Percentiles rank a stretch among this genome's conserved stretches.
Evolutionary conservation across 2,329 filamentous ascomycete genomes (phyloP).

Genomic region (Stagonosporopsis tanaceti): DNA sequence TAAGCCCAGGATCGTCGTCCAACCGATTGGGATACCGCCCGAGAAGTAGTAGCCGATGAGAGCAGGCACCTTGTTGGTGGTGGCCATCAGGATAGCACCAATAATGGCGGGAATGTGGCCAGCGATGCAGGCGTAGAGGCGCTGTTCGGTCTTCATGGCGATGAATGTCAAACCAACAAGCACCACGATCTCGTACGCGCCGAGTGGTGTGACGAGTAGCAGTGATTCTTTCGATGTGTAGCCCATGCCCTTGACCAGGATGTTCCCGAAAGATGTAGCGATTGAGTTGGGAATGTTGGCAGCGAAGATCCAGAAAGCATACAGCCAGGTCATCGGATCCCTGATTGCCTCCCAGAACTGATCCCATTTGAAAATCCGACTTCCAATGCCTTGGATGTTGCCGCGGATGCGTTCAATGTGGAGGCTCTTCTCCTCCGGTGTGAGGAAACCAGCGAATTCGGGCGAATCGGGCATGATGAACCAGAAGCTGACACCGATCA

Average conservation of each 20-base stretch:
- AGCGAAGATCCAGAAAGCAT: conserved; percentile 47
- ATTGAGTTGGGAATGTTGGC: conserved; percentile 51
- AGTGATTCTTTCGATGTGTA: conserved; percentile 42
- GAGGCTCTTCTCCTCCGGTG: conserved; percentile 40
- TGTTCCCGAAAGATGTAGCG: conserved; percentile 51
- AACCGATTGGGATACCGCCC: conserved; percentile 51
- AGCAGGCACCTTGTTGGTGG: conserved; percentile 46
- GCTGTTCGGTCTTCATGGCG: conserved; percentile 42
- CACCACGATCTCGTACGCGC: conserved; percentile 50
- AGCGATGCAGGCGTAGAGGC: conserved; percentile 44
- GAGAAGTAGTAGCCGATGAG: conserved; percentile 39
- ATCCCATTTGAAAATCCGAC: conserved; percentile 44
- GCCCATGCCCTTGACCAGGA: conserved; percentile 51
- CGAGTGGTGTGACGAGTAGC: conserved; percentile 41
- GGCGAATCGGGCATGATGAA: conserved; percentile 50
- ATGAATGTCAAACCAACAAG: conserved; percentile 50
- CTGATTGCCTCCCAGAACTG: conserved; percentile 47
- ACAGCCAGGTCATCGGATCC: conserved; percentile 50
- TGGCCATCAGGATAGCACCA: conserved; percentile 51
- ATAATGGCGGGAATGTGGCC: conserved; percentile 49
- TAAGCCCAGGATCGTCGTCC: conserved; percentile 51
- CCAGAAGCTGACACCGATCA: conserved; percentile 53
- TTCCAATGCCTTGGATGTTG: conserved; percentile 50
- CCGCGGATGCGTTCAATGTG: conserved; percentile 46
- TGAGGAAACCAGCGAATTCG: conserved; percentile 39